A percentile compares a stretch with the other conserved stretches of the same genome.
These are phyloP conservation scores for Thuidium tamariscinum DNA, from an alignment of 225 moss, liverwort and hornwort genomes.

Conservation along the genomic window DNA sequence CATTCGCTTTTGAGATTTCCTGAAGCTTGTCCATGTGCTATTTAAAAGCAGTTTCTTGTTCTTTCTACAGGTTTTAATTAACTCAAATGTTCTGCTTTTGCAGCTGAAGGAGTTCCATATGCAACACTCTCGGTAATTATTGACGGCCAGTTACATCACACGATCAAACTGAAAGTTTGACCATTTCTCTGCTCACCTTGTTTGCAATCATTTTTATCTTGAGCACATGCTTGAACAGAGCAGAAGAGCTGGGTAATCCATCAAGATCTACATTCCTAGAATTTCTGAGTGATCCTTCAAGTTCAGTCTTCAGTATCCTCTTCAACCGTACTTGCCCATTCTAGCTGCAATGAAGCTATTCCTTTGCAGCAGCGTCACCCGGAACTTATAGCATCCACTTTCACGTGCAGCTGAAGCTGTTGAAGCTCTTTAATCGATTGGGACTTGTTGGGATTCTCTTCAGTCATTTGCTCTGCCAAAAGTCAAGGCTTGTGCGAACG, in stretches of 20 bases:
- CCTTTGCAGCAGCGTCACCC: neutral
- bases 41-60: neutral
- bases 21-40: neutral
- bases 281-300: neutral
- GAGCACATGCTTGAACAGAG: neutral
- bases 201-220: neutral
- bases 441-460: neutral
- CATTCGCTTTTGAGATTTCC: neutral
- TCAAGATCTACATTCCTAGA: neutral
- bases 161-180: neutral
- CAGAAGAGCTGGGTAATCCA: neutral
- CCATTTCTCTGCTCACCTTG: neutral
- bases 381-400: neutral
- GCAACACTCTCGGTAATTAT: neutral
- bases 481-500: neutral
- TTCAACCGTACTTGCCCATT: neutral
- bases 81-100: neutral
- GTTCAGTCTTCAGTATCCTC: neutral
- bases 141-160: neutral
- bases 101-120: slow-evolving; percentile 41
- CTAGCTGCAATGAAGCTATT: neutral
- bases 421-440: neutral
- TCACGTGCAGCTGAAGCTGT: neutral
- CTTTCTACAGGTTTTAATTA: neutral
- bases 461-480: neutral